Evolutionary conservation across 495 filamentous ascomycete species (phyloP).

Genomic region (Penicillium paxilli): DNA sequence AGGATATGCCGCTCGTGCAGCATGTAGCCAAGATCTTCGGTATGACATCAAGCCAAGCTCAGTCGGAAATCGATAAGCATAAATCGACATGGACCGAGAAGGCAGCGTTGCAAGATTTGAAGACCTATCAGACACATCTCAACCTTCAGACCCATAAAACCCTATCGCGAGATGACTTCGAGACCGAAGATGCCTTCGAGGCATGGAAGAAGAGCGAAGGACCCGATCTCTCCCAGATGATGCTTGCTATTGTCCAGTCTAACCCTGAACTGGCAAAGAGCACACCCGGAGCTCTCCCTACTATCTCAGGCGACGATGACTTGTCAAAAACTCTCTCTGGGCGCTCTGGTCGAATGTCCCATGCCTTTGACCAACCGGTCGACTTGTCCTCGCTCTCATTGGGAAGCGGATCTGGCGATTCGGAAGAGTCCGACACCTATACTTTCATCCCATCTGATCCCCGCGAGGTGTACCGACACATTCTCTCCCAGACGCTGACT

Average conservation of each 20-base stretch:
- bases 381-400: constrained; percentile 74
- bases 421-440: constrained; percentile 61
- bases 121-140: constrained; percentile 86
- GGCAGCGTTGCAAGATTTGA: constrained; percentile 86
- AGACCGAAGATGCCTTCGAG: constrained; percentile 86
- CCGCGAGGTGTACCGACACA: constrained; percentile 73
- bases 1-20: constrained; percentile 94
- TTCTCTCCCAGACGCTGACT: constrained; percentile 72
- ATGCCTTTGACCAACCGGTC: constrained; percentile 73
- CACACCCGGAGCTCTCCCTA: constrained; percentile 51
- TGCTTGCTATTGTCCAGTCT: constrained; percentile 81
- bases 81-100: constrained; percentile 85
- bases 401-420: constrained; percentile 50
- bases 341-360: constrained; percentile 47
- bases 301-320: constrained; percentile 52
- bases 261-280: constrained; percentile 83
- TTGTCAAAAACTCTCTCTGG: constrained; percentile 55
- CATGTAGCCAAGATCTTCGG: constrained; percentile 83
- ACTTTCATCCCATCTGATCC: constrained; percentile 89
- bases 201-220: constrained; percentile 84
- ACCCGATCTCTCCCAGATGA: constrained; percentile 85
- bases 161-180: constrained; percentile 81
- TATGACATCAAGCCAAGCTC: constrained; percentile 70
- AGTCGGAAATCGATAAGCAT: constrained; percentile 81
- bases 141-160: constrained; percentile 78